Evolutionary conservation across 78 protist genomes (phyloP).

Genomic region (Guillardia theta): DNA sequence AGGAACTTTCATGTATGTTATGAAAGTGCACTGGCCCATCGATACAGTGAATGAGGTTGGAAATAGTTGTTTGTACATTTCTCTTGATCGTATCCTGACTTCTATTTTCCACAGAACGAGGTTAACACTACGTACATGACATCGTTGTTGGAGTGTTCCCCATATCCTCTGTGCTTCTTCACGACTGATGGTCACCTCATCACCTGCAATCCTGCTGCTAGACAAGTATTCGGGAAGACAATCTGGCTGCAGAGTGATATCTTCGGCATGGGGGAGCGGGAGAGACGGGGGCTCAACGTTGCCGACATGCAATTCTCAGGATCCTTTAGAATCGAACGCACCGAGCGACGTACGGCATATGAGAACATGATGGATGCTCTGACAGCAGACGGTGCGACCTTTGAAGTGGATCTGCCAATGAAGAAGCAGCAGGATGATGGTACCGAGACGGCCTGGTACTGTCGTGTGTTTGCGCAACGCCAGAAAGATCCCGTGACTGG

Average conservation of each 20-base stretch:
- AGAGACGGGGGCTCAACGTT: neutral
- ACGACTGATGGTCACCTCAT: slow-evolving; percentile 33
- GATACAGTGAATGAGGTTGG: neutral
- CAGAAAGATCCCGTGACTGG: slow-evolving; percentile 20
- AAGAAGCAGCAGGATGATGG: neutral
- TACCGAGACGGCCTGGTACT: slow-evolving; percentile 8
- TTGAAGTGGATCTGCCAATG: neutral
- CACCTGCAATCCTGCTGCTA: slow-evolving; percentile 21
- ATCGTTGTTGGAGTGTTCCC: slow-evolving; percentile 7
- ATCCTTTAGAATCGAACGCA: neutral
- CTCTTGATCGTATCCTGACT: neutral
- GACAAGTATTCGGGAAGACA: slow-evolving; percentile 25
- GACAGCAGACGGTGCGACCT: neutral
- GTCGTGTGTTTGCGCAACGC: neutral
- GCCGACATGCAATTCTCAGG: neutral
- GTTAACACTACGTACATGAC: slow-evolving; percentile 31
- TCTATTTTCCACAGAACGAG: neutral
- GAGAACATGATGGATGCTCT: slow-evolving; percentile 34
- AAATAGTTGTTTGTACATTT: neutral
- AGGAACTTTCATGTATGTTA: neutral
- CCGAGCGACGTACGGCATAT: slow-evolving; percentile 30
- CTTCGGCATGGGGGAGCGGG: slow-evolving; percentile 41
- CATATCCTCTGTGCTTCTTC: slow-evolving; percentile 32
- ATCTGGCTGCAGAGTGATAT: slow-evolving; percentile 30
- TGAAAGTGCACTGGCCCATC: neutral